Conservation (phyloP, 2,329 filamentous ascomycete genomes). For the Alternaria sp. region DNA sequence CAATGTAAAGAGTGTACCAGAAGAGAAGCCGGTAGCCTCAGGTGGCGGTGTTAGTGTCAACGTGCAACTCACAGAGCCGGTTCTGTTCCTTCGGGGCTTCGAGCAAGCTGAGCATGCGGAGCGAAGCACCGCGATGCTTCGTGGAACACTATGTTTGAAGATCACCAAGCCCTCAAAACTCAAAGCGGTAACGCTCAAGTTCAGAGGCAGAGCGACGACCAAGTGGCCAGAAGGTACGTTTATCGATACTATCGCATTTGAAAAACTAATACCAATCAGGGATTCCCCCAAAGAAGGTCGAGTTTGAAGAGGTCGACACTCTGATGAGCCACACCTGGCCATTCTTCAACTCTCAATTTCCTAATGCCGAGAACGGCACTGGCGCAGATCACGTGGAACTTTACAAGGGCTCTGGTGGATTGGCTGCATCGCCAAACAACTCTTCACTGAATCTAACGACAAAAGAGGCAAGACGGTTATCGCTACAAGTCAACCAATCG, state of each 20-base stretch:
- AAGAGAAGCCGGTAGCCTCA: constrained; percentile 76
- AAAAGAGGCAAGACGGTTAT: constrained; percentile 71
- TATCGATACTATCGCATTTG: not conserved
- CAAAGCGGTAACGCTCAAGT: constrained; percentile 86
- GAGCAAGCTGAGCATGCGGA: constrained; percentile 72
- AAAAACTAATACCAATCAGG: constrained; percentile 56
- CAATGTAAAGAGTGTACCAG: constrained; percentile 48
- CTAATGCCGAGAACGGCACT: constrained; percentile 66
- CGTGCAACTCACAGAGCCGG: constrained; percentile 80
- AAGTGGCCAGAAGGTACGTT: constrained; percentile 87
- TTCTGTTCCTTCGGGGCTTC: constrained; percentile 80
- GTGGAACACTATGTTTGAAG: constrained; percentile 82
- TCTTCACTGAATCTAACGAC: constrained; percentile 56
- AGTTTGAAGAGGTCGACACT: constrained; percentile 83
- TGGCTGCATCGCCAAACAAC: constrained; percentile 57
- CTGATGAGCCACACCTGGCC: constrained; percentile 88
- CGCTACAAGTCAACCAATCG: constrained; percentile 80
- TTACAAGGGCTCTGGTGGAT: constrained; percentile 54
- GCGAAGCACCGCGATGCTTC: constrained; percentile 79
- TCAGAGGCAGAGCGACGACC: constrained; percentile 84
- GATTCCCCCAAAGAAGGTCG: constrained; percentile 85
- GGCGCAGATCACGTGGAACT: constrained; percentile 70
- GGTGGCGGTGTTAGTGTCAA: constrained; percentile 78
- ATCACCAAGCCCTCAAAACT: constrained; percentile 92
- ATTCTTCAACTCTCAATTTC: constrained; percentile 85